Base-by-base conservation (phyloP, 2,329 filamentous ascomycete genomes). In the Diaporthe destruens region DNA sequence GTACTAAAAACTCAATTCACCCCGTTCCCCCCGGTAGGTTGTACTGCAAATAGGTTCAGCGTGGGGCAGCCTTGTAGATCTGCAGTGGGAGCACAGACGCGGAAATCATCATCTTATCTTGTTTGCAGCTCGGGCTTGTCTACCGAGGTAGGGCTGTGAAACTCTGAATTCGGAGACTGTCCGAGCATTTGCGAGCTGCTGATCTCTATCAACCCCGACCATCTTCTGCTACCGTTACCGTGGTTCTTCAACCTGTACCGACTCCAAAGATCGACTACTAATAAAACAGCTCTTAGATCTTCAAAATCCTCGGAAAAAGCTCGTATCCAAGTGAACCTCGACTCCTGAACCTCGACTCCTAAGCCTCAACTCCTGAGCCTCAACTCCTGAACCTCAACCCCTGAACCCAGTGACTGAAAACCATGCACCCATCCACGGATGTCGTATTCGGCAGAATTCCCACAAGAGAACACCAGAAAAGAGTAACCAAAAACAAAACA, bases 181-280 rank as follows among this genome's bases (percentile, higher is more conserved):
- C 61, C 61, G 61, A 65, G 16, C 20, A 51, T 11, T 34, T 51
- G 8, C 57, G 39, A 61, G 57, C 42, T 49, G 57, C 42, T 49
- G 42, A 49, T 11, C 18, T 47, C 18, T 16, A 23, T 18, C 42
- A 12, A 34, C 20, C 47, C 44, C 12, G 32, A 34, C 29, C 20
- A 39, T 51, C 20, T 6, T 51, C 11, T 23, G 12, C 34, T 20
- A 6, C 20, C 25, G 7, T 65, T 39, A 42, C 20, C 11, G 36
- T 39, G 2, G 11, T 39, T 39, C 36, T 9, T 34, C 20, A 18
- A 49, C 25, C 29, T 51, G 61, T 29, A 14, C 29, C 42, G 32
- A 36, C 9, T 18, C 7, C 59, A 18, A 51, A 7, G 6, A 59
- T 20, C 20, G 11, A 51, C 44, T 36, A 12, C n/a, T n/a, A n/a